Base-by-base conservation (phyloP, 2,329 filamentous ascomycete species). In the Graphilbum fragrans region DNA sequence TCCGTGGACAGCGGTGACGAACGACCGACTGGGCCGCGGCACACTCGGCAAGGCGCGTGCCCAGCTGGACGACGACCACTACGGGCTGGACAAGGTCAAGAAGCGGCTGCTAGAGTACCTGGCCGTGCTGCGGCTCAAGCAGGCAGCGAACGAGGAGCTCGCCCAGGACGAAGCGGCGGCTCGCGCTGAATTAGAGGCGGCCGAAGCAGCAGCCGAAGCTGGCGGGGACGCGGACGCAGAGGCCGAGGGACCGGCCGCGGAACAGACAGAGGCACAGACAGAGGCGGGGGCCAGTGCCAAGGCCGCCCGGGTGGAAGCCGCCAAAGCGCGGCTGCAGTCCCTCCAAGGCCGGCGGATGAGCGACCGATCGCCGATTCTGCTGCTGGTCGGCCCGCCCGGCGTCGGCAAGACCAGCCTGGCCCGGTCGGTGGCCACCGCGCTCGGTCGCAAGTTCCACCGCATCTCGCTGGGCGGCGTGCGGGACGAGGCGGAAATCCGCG, bases 321-420 rank as follows among this genome's bases (percentile, higher is more conserved):
- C 35, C 1, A 12, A 8, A 10, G 18, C 19, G 10, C 38, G 29
- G 16, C 64, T 93, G 20, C 75, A 86, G 46, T 67, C 87, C 35
- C 67, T 94, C 37, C 82, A 82, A 59, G 80, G 80, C 50, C 88
- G 86, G 67, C 80, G 82, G 36, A 85, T 90, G 76, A 74, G 86
- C 9, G 92, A 98, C 65, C 95, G 92, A 63, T 95, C 92, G 2
- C 92, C 92, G 1, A 98, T 98, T 49, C 71, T 98, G 49, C 76
- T 98, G 10, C 75, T 98, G 9, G 85, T 93, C 32, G 92, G 92
- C 0, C 92, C 92, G 12, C 92, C 92, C 2, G 92, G 92, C 37
- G 88, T 90, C 3, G 92, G 92, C 49, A 98, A 98, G 70, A 98
- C 92, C 0, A 94, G 86, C 52, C 69, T 98, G 36, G 92, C 92